These are phyloP conservation scores for Russula sp. DNA, from an alignment of 768 basidiomycete genomes.

Conservation along the genomic window DNA sequence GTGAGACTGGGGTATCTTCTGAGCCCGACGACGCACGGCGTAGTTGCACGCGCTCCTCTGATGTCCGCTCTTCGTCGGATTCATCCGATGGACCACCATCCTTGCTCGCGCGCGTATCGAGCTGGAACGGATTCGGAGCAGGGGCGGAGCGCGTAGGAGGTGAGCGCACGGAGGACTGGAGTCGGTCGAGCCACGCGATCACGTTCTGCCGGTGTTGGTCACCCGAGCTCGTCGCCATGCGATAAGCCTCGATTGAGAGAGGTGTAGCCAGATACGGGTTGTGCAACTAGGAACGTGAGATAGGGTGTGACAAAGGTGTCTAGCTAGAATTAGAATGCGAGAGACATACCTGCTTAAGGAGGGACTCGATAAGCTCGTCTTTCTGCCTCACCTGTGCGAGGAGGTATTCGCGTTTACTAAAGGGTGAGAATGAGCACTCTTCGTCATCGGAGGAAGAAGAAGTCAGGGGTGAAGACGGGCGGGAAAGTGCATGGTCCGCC, in stretches of 20 bases:
- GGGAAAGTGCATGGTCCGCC: neutral
- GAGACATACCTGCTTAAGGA: constrained; percentile 65
- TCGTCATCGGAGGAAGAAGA: constrained; percentile 14
- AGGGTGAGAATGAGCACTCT: constrained; percentile 26
- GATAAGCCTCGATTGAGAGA: constrained; percentile 69
- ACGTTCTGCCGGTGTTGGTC: constrained; percentile 62
- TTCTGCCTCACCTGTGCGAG: constrained; percentile 83
- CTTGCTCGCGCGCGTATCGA: constrained; percentile 30
- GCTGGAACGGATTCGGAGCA: constrained; percentile 35
- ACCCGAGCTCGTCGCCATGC: constrained; percentile 68
- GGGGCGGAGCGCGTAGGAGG: constrained; percentile 39
- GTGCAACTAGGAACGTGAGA: constrained; percentile 43
- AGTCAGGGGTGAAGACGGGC: neutral
- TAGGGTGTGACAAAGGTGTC: no score
- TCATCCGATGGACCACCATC: constrained; percentile 27
- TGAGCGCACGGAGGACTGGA: constrained; percentile 52
- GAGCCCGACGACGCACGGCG: constrained; percentile 10
- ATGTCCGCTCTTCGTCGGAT: constrained; percentile 18
- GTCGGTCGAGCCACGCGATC: constrained; percentile 67
- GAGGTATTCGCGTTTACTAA: constrained; percentile 79
- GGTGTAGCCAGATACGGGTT: constrained; percentile 78
- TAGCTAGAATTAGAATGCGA: neutral
- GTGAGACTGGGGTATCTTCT: constrained; percentile 19
- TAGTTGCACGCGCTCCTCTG: neutral
- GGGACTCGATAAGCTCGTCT: constrained; percentile 77